Conservation (phyloP, 2,329 filamentous ascomycete genomes). For the Aspergillus novoparasiticus region DNA sequence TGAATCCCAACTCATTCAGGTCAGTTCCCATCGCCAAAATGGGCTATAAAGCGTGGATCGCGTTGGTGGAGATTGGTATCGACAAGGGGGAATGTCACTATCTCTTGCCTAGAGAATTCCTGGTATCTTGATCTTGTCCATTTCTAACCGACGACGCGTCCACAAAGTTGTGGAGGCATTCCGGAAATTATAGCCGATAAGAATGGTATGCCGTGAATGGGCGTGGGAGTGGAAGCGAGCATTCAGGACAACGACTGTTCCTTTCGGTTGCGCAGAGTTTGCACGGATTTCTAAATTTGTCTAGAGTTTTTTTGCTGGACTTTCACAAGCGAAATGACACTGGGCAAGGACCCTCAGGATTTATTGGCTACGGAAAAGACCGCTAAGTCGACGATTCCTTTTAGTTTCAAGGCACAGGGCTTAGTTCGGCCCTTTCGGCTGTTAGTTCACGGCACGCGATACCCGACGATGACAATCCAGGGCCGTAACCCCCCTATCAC, state of each 20-base stretch:
- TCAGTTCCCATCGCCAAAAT: not conserved
- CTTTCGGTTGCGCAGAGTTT: not conserved
- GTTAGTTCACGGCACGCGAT: not conserved
- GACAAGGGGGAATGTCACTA: not conserved
- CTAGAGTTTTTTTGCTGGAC: not conserved
- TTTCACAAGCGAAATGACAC: not conserved
- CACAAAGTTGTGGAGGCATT: not conserved
- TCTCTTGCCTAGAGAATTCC: not conserved
- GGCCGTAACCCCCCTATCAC: not conserved
- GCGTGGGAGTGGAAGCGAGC: not conserved
- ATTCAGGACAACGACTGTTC: not conserved
- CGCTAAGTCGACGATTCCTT: not conserved
- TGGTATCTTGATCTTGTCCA: not conserved
- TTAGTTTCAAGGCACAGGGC: not conserved
- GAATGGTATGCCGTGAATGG: not conserved
- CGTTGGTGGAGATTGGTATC: not conserved
- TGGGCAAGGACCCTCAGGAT: not conserved
- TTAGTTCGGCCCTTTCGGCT: not conserved
- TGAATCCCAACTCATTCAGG: not conserved
- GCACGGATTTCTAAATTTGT: not conserved
- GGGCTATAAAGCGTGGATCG: not conserved
- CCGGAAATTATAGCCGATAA: not conserved
- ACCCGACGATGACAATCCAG: not conserved
- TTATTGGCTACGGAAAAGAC: not conserved
- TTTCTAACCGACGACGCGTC: not conserved